phyloP scores from a whole-genome alignment of 169 alveolate species.

The Cryptosporidium ubiquitum region DNA sequence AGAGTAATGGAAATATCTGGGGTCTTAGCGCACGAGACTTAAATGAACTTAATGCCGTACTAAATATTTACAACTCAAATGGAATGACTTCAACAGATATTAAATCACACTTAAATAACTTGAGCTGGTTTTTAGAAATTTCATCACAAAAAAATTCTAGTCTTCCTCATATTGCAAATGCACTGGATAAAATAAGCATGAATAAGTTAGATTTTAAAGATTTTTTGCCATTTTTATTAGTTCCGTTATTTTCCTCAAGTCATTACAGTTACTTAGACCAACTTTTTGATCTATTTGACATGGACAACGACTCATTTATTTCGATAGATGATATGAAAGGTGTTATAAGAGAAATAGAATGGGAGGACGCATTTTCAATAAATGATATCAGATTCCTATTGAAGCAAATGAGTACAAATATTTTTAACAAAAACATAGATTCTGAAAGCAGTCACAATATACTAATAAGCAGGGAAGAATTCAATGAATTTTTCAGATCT shows the following conservation, averaged over 20 bases:
- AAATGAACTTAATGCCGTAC: conserved; percentile 22
- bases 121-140: conserved; percentile 63
- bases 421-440: background rate
- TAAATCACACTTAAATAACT: conserved; percentile 15
- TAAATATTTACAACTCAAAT: background rate
- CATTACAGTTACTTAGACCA: conserved; percentile 60
- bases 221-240: conserved; percentile 27
- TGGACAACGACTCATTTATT: conserved; percentile 54
- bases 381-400: conserved; percentile 22
- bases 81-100: conserved; percentile 14
- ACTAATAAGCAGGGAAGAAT: conserved; percentile 43
- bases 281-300: conserved; percentile 50
- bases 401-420: conserved; percentile 48
- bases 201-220: conserved; percentile 11
- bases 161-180: conserved; percentile 26
- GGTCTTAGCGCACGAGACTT: conserved; percentile 60
- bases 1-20: conserved; percentile 68
- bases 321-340: conserved; percentile 57
- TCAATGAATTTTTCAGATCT: conserved; percentile 63
- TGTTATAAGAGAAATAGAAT: conserved; percentile 56
- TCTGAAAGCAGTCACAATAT: conserved; percentile 12
- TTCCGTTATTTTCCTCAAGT: conserved; percentile 57
- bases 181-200: conserved; percentile 10
- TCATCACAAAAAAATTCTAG: conserved; percentile 39
- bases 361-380: conserved; percentile 45